Conservation (phyloP, 148 eudicot genomes). For the Heliamphora exappendiculata region DNA sequence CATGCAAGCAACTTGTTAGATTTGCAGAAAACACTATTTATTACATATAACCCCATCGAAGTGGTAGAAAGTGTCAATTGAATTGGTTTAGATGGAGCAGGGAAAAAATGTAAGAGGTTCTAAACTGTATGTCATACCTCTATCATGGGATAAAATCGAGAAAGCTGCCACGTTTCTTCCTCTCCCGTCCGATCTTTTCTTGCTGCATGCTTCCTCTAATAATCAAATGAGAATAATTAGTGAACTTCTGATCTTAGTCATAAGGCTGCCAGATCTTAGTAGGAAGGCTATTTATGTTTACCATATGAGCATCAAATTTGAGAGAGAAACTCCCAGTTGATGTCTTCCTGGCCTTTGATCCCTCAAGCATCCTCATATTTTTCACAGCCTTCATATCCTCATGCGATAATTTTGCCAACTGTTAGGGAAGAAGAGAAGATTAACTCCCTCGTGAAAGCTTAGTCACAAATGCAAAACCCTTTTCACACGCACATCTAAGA, state of each 20-base stretch:
- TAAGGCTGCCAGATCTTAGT: constrained; percentile 5
- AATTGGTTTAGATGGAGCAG: neutral
- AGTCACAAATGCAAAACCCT: neutral
- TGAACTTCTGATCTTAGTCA: too few species aligned
- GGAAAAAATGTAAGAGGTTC: neutral
- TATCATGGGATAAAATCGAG: constrained; percentile 80
- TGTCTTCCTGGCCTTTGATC: constrained; percentile 40
- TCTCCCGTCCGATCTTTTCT: constrained; percentile 78
- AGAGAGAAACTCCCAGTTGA: constrained; percentile 71
- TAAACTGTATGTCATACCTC: constrained; percentile 47
- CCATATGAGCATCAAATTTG: constrained; percentile 83
- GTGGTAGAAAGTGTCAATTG: neutral
- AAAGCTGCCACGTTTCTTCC: constrained; percentile 91
- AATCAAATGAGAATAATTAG: constrained; percentile 14
- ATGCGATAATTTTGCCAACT: constrained; percentile 76
- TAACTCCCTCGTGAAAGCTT: neutral
- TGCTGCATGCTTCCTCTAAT: constrained; percentile 64
- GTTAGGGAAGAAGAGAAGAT: constrained; percentile 7
- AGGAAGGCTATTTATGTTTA: constrained; percentile 20
- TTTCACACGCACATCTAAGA: neutral
- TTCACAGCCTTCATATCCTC: constrained; percentile 76
- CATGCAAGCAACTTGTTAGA: neutral
- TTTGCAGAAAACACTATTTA: neutral
- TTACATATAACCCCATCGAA: neutral
- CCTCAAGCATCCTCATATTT: constrained; percentile 76